A percentile compares a stretch with the other conserved stretches of the same genome.
Conservation (phyloP, 1,139 yeast species). For the Kodamaea derodonti region DNA sequence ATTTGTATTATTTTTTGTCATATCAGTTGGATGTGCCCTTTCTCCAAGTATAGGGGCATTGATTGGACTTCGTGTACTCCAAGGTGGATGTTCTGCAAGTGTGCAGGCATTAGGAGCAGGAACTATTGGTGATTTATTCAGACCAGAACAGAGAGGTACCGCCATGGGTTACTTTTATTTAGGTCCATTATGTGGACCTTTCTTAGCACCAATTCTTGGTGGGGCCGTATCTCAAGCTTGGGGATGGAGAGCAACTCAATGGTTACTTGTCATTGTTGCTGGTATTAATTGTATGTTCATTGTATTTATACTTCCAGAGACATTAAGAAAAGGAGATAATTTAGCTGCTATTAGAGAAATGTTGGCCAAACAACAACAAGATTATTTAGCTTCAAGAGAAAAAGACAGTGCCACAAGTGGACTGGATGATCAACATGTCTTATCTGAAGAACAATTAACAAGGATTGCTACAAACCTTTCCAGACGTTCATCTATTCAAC, state of each 20-base stretch:
- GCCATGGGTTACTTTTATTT: constrained; percentile 81
- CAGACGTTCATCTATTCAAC: constrained; percentile 8
- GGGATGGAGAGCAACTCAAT: constrained; percentile 90
- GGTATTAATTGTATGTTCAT: constrained; percentile 51
- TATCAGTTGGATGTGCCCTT: constrained; percentile 70
- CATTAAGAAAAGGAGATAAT: constrained; percentile 55
- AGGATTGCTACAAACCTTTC: constrained; percentile 19
- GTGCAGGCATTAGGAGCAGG: constrained; percentile 93
- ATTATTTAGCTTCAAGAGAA: constrained; percentile 8
- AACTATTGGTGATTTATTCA: constrained; percentile 70
- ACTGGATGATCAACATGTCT: constrained; percentile 2
- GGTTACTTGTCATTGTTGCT: constrained; percentile 72
- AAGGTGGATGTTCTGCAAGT: constrained; percentile 81
- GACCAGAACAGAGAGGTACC: constrained; percentile 65
- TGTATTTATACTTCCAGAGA: constrained; percentile 67
- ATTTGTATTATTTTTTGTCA: constrained; percentile 58
- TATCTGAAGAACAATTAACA: constrained; percentile 14
- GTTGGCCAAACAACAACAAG: constrained; percentile 8
- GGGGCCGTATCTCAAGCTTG: constrained; percentile 68
- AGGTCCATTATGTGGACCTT: constrained; percentile 81
- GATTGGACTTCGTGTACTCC: constrained; percentile 63
- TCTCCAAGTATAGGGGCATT: constrained; percentile 59
- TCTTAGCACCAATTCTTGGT: constrained; percentile 77
- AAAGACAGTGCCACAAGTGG: constrained; percentile 8
- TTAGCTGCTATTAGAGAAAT: constrained; percentile 46